These are phyloP conservation scores for Prosopis cineraria DNA, from an alignment of 306 rosid genomes.

Conservation along the genomic window DNA sequence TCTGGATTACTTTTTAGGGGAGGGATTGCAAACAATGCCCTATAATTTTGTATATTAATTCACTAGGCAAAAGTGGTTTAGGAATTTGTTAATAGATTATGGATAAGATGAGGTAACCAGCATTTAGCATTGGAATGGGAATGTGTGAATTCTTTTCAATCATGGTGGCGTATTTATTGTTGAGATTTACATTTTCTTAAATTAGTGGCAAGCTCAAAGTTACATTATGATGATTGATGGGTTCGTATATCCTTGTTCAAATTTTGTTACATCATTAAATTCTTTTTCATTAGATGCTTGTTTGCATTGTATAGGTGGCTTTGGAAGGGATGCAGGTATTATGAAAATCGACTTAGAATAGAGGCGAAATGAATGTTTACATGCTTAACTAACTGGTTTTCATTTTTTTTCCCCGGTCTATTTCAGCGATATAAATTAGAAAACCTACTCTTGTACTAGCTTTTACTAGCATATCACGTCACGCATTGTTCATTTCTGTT, in stretches of 20 bases:
- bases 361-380: not conserved
- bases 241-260: not conserved
- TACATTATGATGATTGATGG: not conserved
- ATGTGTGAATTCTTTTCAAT: not conserved
- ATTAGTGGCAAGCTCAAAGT: not conserved
- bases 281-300: not conserved
- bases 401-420: not conserved
- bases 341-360: not conserved
- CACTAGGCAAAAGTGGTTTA: constrained; percentile 10
- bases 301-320: not conserved
- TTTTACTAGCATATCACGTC: not conserved
- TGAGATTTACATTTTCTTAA: not conserved
- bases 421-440: not conserved
- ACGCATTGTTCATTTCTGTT: not conserved
- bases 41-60: constrained; percentile 49
- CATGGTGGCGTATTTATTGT: not conserved
- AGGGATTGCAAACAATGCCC: constrained; percentile 29
- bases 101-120: constrained; percentile 9
- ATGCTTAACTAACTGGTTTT: not conserved
- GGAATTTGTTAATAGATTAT: not conserved
- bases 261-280: not conserved
- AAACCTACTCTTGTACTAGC: no score
- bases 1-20: not conserved
- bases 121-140: constrained; percentile 1
- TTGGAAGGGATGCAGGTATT: not conserved